Conservation (phyloP, 805 yeast species). For the Cyberlindnera maclurae region DNA sequence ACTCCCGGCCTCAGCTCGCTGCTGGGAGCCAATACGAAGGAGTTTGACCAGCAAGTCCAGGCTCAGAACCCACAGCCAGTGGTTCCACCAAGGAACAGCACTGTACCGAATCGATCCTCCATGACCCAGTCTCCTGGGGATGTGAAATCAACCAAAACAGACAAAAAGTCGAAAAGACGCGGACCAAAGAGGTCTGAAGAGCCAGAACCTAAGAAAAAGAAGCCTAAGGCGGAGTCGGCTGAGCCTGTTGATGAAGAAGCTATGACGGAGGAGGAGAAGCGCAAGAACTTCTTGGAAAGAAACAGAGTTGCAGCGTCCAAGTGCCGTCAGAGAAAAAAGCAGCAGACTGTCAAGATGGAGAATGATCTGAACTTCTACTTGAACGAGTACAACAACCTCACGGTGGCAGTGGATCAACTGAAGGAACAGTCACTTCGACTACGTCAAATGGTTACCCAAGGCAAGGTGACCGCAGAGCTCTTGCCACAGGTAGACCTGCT, state of each 20-base stretch:
- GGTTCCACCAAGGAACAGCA: background rate
- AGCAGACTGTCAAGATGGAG: slow-evolving; percentile 77
- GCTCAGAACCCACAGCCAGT: background rate
- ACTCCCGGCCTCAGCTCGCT: slow-evolving; percentile 32
- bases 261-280: slow-evolving; percentile 65
- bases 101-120: background rate
- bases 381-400: slow-evolving; percentile 60
- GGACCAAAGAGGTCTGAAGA: background rate
- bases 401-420: slow-evolving; percentile 48
- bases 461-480: slow-evolving; percentile 29
- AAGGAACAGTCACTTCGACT: slow-evolving; percentile 50
- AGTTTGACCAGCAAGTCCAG: slow-evolving; percentile 13
- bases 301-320: slow-evolving; percentile 93
- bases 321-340: slow-evolving; percentile 92
- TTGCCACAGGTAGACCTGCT: slow-evolving; percentile 34
- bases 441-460: slow-evolving; percentile 34
- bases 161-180: background rate
- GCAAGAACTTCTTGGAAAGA: slow-evolving; percentile 74
- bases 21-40: slow-evolving; percentile 15
- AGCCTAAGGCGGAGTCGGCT: background rate
- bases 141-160: background rate
- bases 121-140: background rate
- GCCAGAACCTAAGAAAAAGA: background rate
- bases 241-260: slow-evolving; percentile 1
- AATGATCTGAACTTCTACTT: slow-evolving; percentile 66